Conservation (phyloP, 805 yeast genomes). For the Candida coquimbonensis region DNA sequence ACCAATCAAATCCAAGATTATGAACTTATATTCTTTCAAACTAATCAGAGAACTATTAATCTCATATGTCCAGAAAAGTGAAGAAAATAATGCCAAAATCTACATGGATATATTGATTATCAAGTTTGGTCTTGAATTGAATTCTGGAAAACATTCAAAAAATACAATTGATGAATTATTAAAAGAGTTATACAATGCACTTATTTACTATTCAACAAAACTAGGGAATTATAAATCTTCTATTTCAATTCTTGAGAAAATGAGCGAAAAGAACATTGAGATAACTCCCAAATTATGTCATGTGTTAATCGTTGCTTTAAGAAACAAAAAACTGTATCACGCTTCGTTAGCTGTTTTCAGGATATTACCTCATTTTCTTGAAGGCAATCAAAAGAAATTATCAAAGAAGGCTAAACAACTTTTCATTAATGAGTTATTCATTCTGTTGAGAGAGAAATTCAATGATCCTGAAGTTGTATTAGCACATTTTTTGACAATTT, state of each 20-base stretch:
- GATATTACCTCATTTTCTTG: conserved; percentile 11
- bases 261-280: conserved; percentile 9
- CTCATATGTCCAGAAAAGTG: conserved; percentile 2
- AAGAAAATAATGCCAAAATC: conserved; percentile 1
- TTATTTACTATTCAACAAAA: conserved; percentile 12
- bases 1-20: conserved; percentile 3
- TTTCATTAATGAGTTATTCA: conserved; percentile 14
- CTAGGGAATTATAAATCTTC: conserved; percentile 12
- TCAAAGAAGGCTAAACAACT: not conserved
- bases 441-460: conserved; percentile 13
- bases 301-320: conserved; percentile 11
- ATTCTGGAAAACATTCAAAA: not conserved
- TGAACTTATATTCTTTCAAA: conserved; percentile 8
- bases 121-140: too few relatives aligned
- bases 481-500: conserved; percentile 18
- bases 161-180: not conserved
- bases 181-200: conserved; percentile 11
- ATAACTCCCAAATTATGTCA: conserved; percentile 13
- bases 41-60: conserved; percentile 11
- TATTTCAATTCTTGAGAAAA: conserved; percentile 9
- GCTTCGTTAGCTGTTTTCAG: conserved; percentile 12
- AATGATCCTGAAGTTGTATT: conserved; percentile 15
- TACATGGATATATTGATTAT: conserved; percentile 10
- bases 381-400: not conserved
- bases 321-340: conserved; percentile 15